phyloP scores from a whole-genome alignment of 1,139 yeast species.

The Scheffersomyces insectosa region DNA sequence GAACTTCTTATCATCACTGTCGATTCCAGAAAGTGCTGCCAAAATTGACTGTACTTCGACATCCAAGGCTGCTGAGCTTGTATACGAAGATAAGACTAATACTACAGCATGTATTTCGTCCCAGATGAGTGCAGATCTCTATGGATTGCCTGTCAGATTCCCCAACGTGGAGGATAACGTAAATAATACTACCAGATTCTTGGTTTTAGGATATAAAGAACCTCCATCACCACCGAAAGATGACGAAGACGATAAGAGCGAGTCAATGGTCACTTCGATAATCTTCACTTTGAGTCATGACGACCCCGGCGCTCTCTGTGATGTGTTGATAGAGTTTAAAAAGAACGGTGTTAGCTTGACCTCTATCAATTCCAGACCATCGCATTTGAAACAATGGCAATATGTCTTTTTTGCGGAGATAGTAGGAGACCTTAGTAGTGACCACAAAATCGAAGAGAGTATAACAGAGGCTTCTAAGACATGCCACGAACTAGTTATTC shows the following conservation, averaged over 20 bases:
- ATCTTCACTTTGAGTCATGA: conserved; percentile 69
- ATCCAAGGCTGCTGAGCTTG: conserved; percentile 76
- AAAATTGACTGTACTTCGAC: conserved; percentile 75
- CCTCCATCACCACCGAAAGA: conserved; percentile 10
- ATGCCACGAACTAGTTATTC: conserved; percentile 35
- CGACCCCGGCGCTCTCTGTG: conserved; percentile 75
- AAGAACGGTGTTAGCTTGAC: conserved; percentile 62
- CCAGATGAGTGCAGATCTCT: conserved; percentile 62
- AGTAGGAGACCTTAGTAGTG: conserved; percentile 31
- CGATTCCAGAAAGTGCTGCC: conserved; percentile 34
- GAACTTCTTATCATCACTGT: conserved; percentile 43
- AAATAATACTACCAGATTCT: conserved; percentile 82
- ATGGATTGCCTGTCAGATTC: conserved; percentile 57
- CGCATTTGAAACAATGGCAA: conserved; percentile 69
- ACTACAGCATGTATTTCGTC: conserved; percentile 50
- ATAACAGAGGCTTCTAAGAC: conserved; percentile 18
- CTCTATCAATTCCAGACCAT: conserved; percentile 74
- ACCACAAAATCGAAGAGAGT: conserved; percentile 19
- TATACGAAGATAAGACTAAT: conserved; percentile 39
- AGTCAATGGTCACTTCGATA: conserved; percentile 46
- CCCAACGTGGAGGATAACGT: conserved; percentile 66
- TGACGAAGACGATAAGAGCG: conserved; percentile 4
- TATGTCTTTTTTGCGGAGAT: conserved; percentile 79
- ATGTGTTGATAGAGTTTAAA: conserved; percentile 62
- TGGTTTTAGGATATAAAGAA: conserved; percentile 52